Evolutionary conservation across 176 grass and related monocot species (phyloP).

Genomic region (Echinochloa phyllopogon): DNA sequence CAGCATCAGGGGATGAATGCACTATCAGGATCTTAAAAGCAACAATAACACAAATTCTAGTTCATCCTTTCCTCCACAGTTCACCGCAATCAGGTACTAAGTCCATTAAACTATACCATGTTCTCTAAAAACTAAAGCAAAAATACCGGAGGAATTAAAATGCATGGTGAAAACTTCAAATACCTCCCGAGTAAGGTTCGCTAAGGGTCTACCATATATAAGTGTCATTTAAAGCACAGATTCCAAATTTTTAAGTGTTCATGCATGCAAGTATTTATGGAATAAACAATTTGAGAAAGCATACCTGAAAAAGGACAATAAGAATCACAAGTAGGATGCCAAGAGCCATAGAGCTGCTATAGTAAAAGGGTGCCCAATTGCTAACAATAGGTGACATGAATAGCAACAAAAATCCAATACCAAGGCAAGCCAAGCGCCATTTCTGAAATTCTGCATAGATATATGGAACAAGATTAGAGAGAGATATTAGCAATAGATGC

Average conservation of each 20-base stretch:
- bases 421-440: conserved; percentile 86
- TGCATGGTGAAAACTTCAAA: background rate
- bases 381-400: conserved; percentile 81
- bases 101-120: conserved; percentile 3
- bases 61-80: background rate
- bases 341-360: conserved; percentile 94
- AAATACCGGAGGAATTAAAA: background rate
- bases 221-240: background rate
- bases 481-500: conserved; percentile 22
- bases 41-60: background rate
- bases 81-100: background rate
- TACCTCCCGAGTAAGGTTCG: background rate
- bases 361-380: conserved; percentile 93
- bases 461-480: conserved; percentile 29
- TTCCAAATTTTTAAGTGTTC: background rate
- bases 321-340: conserved; percentile 86
- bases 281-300: conserved; percentile 1
- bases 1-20: background rate
- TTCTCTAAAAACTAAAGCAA: background rate
- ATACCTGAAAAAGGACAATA: conserved; percentile 93
- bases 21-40: conserved; percentile 1
- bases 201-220: background rate
- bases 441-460: conserved; percentile 77
- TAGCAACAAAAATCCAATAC: conserved; percentile 74
- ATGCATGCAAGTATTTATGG: background rate